phyloP scores from a whole-genome alignment of 257 asterid species.

The Solanum rostratum region DNA sequence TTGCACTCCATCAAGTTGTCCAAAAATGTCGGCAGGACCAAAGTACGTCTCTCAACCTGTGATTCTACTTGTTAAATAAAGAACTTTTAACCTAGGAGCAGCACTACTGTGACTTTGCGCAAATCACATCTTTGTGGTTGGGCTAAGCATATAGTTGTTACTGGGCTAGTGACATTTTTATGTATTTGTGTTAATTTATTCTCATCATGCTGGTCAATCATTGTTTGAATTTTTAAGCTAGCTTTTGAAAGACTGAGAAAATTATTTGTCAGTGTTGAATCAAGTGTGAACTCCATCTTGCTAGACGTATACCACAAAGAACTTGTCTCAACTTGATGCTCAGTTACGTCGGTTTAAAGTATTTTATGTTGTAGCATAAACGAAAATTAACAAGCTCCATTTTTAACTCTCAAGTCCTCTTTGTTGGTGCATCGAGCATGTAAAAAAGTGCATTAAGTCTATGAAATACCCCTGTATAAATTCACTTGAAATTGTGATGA shows the following conservation, averaged over 20 bases:
- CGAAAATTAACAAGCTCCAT: background rate
- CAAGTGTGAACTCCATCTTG: background rate
- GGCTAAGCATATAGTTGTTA: background rate
- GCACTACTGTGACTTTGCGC: too few species aligned
- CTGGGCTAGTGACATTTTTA: too few species aligned
- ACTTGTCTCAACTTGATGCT: background rate
- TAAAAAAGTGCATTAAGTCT: background rate
- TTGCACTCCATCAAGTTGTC: constrained; percentile 81
- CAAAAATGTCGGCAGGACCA: constrained; percentile 85
- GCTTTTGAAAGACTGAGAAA: background rate
- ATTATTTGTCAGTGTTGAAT: background rate
- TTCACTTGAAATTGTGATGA: background rate
- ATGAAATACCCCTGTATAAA: background rate
- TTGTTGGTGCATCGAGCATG: background rate
- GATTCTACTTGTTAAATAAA: background rate
- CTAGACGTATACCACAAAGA: background rate
- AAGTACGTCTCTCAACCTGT: constrained; percentile 36
- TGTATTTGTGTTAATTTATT: background rate
- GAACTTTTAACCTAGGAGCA: background rate
- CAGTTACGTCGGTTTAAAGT: background rate
- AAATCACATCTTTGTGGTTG: background rate
- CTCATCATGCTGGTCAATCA: background rate
- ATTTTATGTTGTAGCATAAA: background rate
- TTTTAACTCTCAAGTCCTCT: background rate
- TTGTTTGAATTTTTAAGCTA: too few species aligned